Percentiles rank a stretch among this genome's conserved stretches.
phyloP scores from a whole-genome alignment of 768 basidiomycete species.

The Boletus sensibilis region DNA sequence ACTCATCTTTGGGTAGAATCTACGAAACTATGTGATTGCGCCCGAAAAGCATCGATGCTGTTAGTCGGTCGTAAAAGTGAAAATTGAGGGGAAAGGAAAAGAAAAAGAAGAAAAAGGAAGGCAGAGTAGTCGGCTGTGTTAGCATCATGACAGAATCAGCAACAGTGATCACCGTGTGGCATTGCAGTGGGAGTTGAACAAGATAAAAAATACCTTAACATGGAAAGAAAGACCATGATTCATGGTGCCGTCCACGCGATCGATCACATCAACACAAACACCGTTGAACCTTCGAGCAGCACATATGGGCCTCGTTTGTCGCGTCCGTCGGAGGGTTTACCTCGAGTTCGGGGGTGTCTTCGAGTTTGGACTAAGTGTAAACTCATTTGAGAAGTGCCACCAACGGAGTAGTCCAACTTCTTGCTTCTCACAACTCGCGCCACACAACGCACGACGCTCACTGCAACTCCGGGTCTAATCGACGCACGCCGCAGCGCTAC shows the following conservation, averaged over 20 bases:
- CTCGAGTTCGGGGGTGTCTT: constrained; percentile 12
- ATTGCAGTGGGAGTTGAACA: background rate
- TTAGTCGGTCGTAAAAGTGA: background rate
- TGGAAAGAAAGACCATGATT: background rate
- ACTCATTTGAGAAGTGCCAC: constrained; percentile 8
- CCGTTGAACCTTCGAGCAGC: background rate
- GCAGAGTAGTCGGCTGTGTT: background rate
- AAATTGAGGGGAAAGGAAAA: background rate
- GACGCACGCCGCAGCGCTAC: background rate
- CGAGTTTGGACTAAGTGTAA: background rate
- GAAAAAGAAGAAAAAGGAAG: background rate
- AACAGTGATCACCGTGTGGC: background rate
- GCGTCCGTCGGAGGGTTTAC: constrained; percentile 7
- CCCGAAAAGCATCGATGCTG: background rate
- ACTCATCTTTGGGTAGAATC: background rate
- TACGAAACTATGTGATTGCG: background rate
- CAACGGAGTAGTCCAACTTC: background rate
- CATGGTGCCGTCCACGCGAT: background rate
- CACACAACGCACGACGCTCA: background rate
- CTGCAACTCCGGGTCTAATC: constrained; percentile 9
- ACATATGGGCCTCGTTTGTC: background rate
- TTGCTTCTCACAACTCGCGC: constrained; percentile 1
- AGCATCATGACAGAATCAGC: background rate
- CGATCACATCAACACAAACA: constrained; percentile 1
- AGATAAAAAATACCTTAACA: background rate